Evolutionary conservation across 202 grass and related monocot species (phyloP).

Genomic region (Dendrocalamus latiflorus): DNA sequence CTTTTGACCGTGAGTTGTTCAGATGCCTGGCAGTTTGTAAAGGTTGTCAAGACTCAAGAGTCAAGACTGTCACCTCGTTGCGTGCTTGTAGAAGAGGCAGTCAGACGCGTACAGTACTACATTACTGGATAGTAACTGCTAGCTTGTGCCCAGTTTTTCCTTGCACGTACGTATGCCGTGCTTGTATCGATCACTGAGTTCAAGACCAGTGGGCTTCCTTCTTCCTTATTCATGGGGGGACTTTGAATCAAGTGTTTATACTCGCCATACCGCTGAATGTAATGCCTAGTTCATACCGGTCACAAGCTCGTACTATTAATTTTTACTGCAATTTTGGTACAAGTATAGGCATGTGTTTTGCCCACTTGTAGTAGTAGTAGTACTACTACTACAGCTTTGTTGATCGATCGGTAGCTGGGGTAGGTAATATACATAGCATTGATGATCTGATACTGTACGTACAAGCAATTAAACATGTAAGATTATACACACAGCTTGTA

Average conservation of each 20-base stretch:
- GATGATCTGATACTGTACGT: no score
- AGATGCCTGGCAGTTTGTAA: not conserved
- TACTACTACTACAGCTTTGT: no score
- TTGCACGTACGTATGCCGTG: not conserved
- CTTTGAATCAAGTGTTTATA: no score
- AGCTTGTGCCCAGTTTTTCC: no score
- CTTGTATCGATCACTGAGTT: not conserved
- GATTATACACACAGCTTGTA: not conserved
- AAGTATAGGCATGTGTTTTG: no score
- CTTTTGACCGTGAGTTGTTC: not conserved
- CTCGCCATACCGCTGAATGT: no score
- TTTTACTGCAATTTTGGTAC: not conserved
- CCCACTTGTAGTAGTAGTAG: no score
- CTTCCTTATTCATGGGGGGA: no score
- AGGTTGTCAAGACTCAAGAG: not conserved
- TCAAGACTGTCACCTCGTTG: not conserved
- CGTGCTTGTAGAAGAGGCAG: not conserved
- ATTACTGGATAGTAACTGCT: not conserved
- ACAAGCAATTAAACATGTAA: not conserved
- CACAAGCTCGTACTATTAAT: not conserved
- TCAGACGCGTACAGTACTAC: not conserved
- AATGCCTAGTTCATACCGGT: no score
- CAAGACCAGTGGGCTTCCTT: no score
- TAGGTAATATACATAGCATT: no score
- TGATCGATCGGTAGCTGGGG: no score